These are phyloP conservation scores for Yueomyces sp. DNA, from an alignment of 1,139 yeast genomes.

Conservation along the genomic window DNA sequence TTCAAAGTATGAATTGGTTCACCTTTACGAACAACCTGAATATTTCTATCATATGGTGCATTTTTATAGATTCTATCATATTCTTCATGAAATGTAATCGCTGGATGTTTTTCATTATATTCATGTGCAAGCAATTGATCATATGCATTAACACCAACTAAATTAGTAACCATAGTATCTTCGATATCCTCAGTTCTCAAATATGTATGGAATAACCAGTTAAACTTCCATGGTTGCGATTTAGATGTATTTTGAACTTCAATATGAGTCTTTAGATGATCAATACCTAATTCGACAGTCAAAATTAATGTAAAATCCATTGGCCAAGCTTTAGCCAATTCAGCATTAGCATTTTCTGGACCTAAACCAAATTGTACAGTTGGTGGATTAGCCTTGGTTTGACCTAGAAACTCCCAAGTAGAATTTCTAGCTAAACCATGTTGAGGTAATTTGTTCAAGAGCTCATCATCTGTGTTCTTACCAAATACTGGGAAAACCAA, in stretches of 20 bases:
- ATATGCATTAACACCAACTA: constrained; percentile 54
- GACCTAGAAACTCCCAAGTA: constrained; percentile 87
- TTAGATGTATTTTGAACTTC: constrained; percentile 63
- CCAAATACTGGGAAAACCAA: constrained; percentile 94
- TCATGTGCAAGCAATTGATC: constrained; percentile 60
- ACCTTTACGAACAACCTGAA: constrained; percentile 59
- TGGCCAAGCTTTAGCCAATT: constrained; percentile 44
- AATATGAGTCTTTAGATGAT: constrained; percentile 50
- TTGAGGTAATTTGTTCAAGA: constrained; percentile 53
- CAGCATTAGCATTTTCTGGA: constrained; percentile 61
- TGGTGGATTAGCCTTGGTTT: constrained; percentile 44
- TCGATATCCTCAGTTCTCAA: constrained; percentile 63
- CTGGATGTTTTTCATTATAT: constrained; percentile 62
- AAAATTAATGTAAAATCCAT: constrained; percentile 68
- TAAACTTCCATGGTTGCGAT: constrained; percentile 53
- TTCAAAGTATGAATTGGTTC: constrained; percentile 54
- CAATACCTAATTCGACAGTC: constrained; percentile 45
- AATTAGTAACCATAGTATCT: constrained; percentile 62
- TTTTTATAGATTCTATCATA: constrained; percentile 71
- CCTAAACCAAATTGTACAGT: constrained; percentile 83
- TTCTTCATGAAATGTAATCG: constrained; percentile 63
- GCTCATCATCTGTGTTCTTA: constrained; percentile 35
- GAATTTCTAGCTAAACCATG: constrained; percentile 93
- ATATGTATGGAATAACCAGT: constrained; percentile 95
- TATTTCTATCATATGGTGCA: constrained; percentile 39